Conservation (phyloP, 2,329 filamentous ascomycete genomes). For the Seiridium cupressi region DNA sequence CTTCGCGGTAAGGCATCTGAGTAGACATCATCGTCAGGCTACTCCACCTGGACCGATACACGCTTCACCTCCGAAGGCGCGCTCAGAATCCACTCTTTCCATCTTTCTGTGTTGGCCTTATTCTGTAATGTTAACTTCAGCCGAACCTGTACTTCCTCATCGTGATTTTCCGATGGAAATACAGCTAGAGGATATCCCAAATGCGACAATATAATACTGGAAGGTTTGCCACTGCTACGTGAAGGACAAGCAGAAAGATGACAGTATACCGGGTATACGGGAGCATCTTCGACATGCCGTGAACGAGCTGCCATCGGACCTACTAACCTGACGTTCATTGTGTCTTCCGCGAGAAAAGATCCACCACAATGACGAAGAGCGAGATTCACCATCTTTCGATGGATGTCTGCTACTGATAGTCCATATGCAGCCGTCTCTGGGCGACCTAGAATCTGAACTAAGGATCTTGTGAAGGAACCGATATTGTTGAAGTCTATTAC, state of each 20-base stretch:
- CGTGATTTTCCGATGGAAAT: neutral
- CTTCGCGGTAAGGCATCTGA: neutral
- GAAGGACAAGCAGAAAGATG: constrained; percentile 1
- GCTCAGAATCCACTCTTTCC: constrained; percentile 5
- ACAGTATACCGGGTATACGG: constrained; percentile 5
- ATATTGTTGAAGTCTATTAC: neutral
- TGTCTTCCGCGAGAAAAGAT: neutral
- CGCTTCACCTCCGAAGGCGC: constrained; percentile 6
- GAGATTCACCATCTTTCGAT: constrained; percentile 5
- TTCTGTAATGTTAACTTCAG: neutral
- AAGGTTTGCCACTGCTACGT: neutral
- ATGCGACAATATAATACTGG: constrained; percentile 1
- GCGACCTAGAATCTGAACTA: constrained; percentile 3
- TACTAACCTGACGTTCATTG: neutral
- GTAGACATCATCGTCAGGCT: neutral
- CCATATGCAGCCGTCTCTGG: neutral
- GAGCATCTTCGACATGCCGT: neutral
- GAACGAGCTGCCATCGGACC: neutral
- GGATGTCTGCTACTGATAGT: constrained; percentile 6
- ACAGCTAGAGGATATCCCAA: neutral
- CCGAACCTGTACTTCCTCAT: neutral
- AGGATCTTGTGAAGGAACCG: constrained; percentile 7
- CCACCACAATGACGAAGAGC: neutral
- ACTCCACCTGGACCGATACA: neutral
- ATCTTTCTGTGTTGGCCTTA: neutral